Evolutionary conservation across 176 grass and related monocot genomes (phyloP).

Genomic region (Musa acuminata): DNA sequence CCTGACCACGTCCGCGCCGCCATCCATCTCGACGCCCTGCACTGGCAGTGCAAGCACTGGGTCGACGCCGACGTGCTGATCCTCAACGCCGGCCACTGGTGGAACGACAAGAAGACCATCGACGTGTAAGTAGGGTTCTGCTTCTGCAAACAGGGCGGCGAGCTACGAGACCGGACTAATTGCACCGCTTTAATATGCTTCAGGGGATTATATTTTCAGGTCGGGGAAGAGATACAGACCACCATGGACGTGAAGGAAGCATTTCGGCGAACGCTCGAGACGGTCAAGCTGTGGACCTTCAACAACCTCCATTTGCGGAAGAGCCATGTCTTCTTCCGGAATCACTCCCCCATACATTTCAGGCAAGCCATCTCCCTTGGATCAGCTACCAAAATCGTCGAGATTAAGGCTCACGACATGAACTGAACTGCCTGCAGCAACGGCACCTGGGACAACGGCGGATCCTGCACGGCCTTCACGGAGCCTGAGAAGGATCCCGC

Average conservation of each 20-base stretch:
- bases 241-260: conserved; percentile 38
- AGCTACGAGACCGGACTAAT: background rate
- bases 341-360: conserved; percentile 30
- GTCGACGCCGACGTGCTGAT: conserved; percentile 29
- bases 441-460: conserved; percentile 28
- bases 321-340: conserved; percentile 28
- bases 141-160: background rate
- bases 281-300: conserved; percentile 23
- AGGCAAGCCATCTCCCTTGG: background rate
- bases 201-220: conserved; percentile 39
- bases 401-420: background rate
- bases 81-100: conserved; percentile 44
- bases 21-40: conserved; percentile 29
- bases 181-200: background rate
- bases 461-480: conserved; percentile 10
- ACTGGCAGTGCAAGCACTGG: conserved; percentile 21
- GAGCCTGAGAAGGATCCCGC: conserved; percentile 8
- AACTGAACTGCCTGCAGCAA: conserved; percentile 17
- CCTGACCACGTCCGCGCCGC: conserved; percentile 8
- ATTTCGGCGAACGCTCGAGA: conserved; percentile 25
- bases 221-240: conserved; percentile 18
- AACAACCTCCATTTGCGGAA: conserved; percentile 20
- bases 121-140: conserved; percentile 21
- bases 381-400: background rate
- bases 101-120: conserved; percentile 32